Conservation (phyloP, 164 flowering plant genomes). For the Dillenia turbinata region DNA sequence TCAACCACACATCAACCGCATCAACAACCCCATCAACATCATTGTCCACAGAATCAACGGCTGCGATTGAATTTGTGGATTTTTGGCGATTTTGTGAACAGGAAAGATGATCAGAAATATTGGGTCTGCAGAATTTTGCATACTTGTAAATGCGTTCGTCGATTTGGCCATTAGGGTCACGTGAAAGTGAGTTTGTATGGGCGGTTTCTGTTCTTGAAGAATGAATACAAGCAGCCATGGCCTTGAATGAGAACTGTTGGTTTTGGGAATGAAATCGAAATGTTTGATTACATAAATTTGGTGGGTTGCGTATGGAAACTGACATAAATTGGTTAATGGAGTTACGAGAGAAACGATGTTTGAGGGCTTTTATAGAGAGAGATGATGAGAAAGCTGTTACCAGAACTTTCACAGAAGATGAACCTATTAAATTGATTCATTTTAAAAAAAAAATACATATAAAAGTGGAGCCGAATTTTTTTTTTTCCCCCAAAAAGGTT, state of each 20-base stretch:
- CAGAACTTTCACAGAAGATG: constrained; percentile 15
- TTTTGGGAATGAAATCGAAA: constrained; percentile 3
- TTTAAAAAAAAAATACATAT: background rate
- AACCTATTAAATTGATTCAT: background rate
- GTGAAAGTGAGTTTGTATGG: constrained; percentile 12
- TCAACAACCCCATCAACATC: constrained; percentile 3
- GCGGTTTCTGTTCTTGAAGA: constrained; percentile 28
- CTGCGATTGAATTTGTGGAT: background rate
- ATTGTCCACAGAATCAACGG: background rate
- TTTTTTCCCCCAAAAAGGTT: too few species aligned
- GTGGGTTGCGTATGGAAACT: background rate
- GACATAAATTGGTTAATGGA: constrained; percentile 3
- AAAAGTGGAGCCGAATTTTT: too few species aligned
- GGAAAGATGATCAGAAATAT: constrained; percentile 30
- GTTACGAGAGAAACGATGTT: constrained; percentile 5
- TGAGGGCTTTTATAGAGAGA: constrained; percentile 10
- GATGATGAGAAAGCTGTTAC: constrained; percentile 4
- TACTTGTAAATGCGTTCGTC: constrained; percentile 22
- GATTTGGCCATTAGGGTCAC: constrained; percentile 21
- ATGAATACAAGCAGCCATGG: constrained; percentile 53
- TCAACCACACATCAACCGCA: constrained; percentile 39
- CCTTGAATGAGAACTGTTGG: background rate
- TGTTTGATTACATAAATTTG: background rate
- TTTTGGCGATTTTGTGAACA: constrained; percentile 17
- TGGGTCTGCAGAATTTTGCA: constrained; percentile 28